Percentiles rank a stretch among this genome's conserved stretches.
Conservation (phyloP, 257 asterid species). For the Fraxinus pennsylvanica region DNA sequence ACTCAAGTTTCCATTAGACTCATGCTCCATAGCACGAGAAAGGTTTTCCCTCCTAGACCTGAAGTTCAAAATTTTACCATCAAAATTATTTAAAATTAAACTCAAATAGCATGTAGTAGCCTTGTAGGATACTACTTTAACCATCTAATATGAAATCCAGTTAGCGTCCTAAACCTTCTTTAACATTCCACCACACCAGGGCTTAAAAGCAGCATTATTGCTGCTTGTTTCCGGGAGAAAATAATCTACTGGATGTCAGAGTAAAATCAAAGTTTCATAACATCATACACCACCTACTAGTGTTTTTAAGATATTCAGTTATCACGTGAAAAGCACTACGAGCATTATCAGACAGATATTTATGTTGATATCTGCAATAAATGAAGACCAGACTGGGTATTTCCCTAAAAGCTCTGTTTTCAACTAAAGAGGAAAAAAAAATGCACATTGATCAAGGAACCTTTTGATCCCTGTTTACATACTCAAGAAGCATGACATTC, state of each 20-base stretch:
- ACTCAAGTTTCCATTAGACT: constrained; percentile 73
- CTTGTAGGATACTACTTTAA: not conserved
- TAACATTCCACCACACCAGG: not conserved
- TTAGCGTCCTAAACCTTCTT: not conserved
- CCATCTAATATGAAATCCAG: not conserved
- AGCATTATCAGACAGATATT: not conserved
- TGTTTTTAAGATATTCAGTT: not conserved
- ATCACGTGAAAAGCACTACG: not conserved
- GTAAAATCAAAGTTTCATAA: not conserved
- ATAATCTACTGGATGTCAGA: not conserved
- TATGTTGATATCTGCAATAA: constrained; percentile 8
- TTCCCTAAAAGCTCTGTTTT: not conserved
- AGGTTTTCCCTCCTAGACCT: constrained; percentile 89
- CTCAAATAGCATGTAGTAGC: not conserved
- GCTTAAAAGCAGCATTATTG: not conserved
- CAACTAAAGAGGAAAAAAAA: not conserved
- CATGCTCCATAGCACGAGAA: constrained; percentile 89
- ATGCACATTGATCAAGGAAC: not conserved
- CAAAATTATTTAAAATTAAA: constrained; percentile 9
- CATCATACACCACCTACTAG: constrained; percentile 6
- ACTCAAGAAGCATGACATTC: not conserved
- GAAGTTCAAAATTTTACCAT: constrained; percentile 25
- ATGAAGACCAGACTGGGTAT: not conserved
- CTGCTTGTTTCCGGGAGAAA: constrained; percentile 10
- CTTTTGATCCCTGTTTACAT: not conserved